Percentiles rank a stretch among this genome's conserved stretches.
These are phyloP conservation scores for Sesbania bispinosa DNA, from an alignment of 306 rosid species.

Conservation along the genomic window DNA sequence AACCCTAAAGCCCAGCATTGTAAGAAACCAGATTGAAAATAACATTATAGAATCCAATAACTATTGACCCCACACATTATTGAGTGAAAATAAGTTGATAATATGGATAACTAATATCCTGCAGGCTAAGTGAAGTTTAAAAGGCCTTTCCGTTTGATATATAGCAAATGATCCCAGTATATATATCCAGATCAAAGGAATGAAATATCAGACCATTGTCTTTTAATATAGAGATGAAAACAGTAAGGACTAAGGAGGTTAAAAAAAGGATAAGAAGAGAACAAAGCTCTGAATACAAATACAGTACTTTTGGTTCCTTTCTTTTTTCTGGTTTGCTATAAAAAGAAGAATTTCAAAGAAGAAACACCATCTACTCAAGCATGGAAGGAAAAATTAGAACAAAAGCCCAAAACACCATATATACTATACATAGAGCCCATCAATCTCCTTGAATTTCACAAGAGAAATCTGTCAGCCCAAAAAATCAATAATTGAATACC, in stretches of 20 bases:
- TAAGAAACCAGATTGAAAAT: too few relatives aligned
- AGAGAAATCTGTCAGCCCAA: neutral
- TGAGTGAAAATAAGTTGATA: too few relatives aligned
- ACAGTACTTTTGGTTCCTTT: neutral
- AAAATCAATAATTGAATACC: neutral
- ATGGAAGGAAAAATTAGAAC: neutral
- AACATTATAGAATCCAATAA: too few relatives aligned
- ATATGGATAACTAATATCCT: conserved; percentile 9
- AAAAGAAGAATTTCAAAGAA: neutral
- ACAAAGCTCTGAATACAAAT: too few relatives aligned
- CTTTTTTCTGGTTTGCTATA: neutral
- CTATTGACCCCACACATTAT: too few relatives aligned
- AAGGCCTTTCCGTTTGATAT: neutral
- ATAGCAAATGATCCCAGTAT: neutral
- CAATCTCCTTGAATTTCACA: neutral
- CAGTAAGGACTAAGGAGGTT: too few relatives aligned
- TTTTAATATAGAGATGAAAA: too few relatives aligned
- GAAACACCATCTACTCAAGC: neutral
- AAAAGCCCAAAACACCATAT: neutral
- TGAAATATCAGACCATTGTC: too few relatives aligned
- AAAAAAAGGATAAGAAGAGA: too few relatives aligned
- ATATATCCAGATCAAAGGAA: conserved; percentile 2
- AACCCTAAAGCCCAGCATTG: too few relatives aligned
- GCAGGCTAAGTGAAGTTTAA: neutral
- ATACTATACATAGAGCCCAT: too few relatives aligned